Evolutionary conservation across 1,139 yeast species (phyloP).

Genomic region (Lodderomyces elongisporus): DNA sequence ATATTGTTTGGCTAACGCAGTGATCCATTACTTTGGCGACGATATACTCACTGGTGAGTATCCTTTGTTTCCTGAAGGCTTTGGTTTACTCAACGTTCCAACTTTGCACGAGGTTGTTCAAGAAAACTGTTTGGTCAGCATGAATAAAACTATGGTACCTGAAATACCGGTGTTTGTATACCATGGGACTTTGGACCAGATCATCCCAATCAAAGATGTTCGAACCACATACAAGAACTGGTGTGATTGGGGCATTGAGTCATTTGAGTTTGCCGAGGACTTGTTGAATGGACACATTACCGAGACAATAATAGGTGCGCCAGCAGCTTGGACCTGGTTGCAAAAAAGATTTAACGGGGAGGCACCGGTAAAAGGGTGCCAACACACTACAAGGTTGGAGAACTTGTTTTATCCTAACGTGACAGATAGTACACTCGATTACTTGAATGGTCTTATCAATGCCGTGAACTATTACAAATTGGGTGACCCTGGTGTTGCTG

Average conservation of each 20-base stretch:
- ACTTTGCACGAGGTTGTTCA: conserved; percentile 13
- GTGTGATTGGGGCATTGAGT: conserved; percentile 28
- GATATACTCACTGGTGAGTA: conserved; percentile 15
- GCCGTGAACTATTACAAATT: too few species aligned
- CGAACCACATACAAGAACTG: conserved; percentile 25
- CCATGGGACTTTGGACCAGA: conserved; percentile 27
- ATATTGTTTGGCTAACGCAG: conserved; percentile 13
- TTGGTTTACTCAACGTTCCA: conserved; percentile 14
- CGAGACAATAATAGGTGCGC: conserved; percentile 23
- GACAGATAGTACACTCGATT: neutral
- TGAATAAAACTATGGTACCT: conserved; percentile 18
- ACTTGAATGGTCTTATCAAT: neutral
- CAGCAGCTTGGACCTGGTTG: conserved; percentile 29
- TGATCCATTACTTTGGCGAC: conserved; percentile 11
- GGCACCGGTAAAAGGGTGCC: conserved; percentile 25
- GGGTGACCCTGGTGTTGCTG: too few species aligned
- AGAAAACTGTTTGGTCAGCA: conserved; percentile 20
- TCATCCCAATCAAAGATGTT: conserved; percentile 25
- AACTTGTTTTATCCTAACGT: conserved; percentile 22
- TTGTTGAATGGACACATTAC: conserved; percentile 24
- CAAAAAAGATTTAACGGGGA: conserved; percentile 17
- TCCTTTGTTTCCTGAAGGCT: conserved; percentile 16
- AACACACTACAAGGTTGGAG: conserved; percentile 16
- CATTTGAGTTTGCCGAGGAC: conserved; percentile 26
- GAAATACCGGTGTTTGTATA: conserved; percentile 30